Evolutionary conservation across 2,329 filamentous ascomycete species (phyloP).

Genomic region (Pezicula neosporulosa): DNA sequence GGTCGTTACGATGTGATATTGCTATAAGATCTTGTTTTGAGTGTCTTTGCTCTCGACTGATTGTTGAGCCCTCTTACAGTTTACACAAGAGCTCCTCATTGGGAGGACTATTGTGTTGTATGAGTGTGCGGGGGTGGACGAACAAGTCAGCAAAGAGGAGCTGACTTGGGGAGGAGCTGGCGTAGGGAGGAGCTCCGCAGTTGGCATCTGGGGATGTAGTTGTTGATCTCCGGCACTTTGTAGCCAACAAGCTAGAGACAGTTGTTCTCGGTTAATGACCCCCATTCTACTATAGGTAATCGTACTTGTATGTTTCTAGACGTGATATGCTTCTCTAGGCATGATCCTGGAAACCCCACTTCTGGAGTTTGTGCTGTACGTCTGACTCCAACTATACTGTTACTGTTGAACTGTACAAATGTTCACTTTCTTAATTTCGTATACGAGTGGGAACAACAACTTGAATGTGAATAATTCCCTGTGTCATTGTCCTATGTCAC

Average conservation of each 20-base stretch:
- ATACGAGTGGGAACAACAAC: background rate
- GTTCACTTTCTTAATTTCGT: background rate
- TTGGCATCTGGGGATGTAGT: background rate
- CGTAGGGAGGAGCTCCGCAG: background rate
- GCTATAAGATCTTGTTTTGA: background rate
- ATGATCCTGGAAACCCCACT: background rate
- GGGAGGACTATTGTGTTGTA: background rate
- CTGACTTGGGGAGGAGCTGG: background rate
- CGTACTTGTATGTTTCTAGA: background rate
- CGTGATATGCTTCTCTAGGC: background rate
- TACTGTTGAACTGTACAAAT: background rate
- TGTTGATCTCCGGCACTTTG: background rate
- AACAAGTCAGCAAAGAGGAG: background rate
- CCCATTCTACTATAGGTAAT: background rate
- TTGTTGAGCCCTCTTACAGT: background rate
- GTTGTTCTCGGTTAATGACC: too few relatives aligned
- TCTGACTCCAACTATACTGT: background rate
- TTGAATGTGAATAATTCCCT: background rate
- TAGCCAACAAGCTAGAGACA: background rate
- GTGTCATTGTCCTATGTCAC: background rate
- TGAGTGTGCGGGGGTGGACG: background rate
- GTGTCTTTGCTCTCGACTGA: background rate
- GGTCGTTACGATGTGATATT: background rate
- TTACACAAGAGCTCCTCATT: background rate
- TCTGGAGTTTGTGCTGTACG: background rate